Evolutionary conservation across 2,329 filamentous ascomycete genomes (phyloP), one percentile per base, ranked within the genome.

Genomic region (Phyllosticta capitalensis): DNA sequence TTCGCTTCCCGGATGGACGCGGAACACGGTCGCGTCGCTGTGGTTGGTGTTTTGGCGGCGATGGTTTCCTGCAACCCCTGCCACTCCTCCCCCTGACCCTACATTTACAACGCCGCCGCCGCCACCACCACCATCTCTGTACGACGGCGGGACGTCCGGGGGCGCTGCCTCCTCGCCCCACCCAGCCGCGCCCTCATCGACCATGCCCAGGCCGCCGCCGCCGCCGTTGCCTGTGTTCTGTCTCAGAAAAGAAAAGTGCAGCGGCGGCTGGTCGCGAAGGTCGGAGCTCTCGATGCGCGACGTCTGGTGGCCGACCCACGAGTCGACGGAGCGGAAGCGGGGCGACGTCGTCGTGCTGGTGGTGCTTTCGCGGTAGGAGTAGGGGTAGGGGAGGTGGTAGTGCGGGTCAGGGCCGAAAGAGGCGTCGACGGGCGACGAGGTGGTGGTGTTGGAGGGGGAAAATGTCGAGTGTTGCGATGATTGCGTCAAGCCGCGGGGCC

Each of bases 291-390:
- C 71, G 19, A 74, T 63, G 7, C 70, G 70, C 54, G 67, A 70
- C 1, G 72, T 66, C 59, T 75, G 73, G 52, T 74, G 68, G 58
- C 71, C 70, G 12, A 75, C 73, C 73, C 73, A 75, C 1, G 67
- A 71, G 63, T 75, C 70, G 45, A 75, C 67, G 22, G 72, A 74
- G 55, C 72, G 71, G 66, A 74, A 75, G 28, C 73, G 71, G 1
- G 71, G 67, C 6, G 73, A 67, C 0, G 69, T 72, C 6, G 71
- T 72, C 14, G 69, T 68, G 5, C 65, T 59, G 4, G 72, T 74
- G 65, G 26, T 45, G 38, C 38, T 45, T 14, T 45, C 38, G 17
- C 38, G 38, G 1, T 45, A 6, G n/a, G n/a, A n/a, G n/a, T n/a
- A n/a, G n/a, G n/a, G n/a, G n/a, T n/a, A n/a, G n/a, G n/a, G n/a